Base-by-base conservation (phyloP, 495 filamentous ascomycete species). In the Haplographium delicatum region DNA sequence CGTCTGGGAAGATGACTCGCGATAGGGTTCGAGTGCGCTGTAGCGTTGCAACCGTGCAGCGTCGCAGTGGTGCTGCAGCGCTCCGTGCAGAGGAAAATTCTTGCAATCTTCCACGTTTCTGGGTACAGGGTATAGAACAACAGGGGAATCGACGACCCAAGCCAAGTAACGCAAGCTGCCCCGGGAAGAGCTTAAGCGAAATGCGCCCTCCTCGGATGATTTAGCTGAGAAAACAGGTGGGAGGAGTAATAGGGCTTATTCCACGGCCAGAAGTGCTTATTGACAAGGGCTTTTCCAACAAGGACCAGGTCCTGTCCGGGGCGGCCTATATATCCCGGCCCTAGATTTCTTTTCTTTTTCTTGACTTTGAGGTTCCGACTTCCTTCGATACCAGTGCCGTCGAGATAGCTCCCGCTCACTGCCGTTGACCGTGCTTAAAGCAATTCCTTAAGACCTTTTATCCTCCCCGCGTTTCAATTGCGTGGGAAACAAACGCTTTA, bases 401-500 rank as follows among this genome's bases (percentile, higher is more conserved):
- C 27, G 27, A 43, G 25, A 24, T 18, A 22, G 19, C 18, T 5
- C 11, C 38, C 4, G 19, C 34, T n/a, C n/a, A n/a, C n/a, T n/a
- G n/a, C n/a, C n/a, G n/a, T n/a, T n/a, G n/a, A n/a, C n/a, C n/a
- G n/a, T n/a, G n/a, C n/a, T 3, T 33, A 42, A 23, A 33, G 25
- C 2, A 18, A n/a, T 30, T 8, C 11, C 34, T 10, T 40, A 24
- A 22, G 22, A 8, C 34, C 13, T n/a, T 43, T n/a, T 28, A 13
- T 39, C 18, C 34, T 34, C 24, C 23, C 43, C 22, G 18, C 39
- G 43, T 37, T 28, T 37, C 28, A 30, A 20, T 38, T 48, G 47
- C 53, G 58, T 54, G 57, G 49, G 34, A 47, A 42, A 28, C 18
- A 61, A 61, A 61, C 58, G 58, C 60, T 62, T 62, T 58, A 58